These are phyloP conservation scores for Plasmopara halstedii DNA, from an alignment of 352 stramenopile genomes.

Conservation along the genomic window DNA sequence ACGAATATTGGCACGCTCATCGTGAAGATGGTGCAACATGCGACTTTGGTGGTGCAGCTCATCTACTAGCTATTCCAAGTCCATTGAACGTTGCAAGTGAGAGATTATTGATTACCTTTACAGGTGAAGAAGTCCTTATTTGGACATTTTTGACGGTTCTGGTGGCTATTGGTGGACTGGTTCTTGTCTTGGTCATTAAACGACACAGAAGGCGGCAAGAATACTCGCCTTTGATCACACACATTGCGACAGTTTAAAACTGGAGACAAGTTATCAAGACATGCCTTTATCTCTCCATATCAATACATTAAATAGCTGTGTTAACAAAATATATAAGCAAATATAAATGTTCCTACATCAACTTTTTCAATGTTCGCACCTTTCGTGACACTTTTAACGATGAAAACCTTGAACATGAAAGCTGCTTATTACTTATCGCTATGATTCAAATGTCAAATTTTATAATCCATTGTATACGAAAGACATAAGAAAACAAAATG, in stretches of 20 bases:
- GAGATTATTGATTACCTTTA: constrained; percentile 7
- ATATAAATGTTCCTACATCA: too few relatives aligned
- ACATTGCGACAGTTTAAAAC: constrained; percentile 17
- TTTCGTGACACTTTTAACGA: too few relatives aligned
- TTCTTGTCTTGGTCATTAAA: constrained; percentile 7
- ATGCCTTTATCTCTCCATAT: too few relatives aligned
- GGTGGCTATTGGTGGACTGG: constrained; percentile 5
- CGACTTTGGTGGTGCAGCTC: constrained; percentile 60
- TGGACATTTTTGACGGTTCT: constrained; percentile 15
- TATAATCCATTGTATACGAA: too few relatives aligned
- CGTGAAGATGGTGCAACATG: constrained; percentile 59
- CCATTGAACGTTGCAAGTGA: constrained; percentile 12
- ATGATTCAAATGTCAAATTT: too few relatives aligned
- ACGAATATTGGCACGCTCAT: constrained; percentile 63
- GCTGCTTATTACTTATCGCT: too few relatives aligned
- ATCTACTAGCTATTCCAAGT: constrained; percentile 33
- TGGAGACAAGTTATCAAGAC: too few relatives aligned
- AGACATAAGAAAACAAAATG: too few relatives aligned
- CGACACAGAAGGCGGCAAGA: constrained; percentile 21
- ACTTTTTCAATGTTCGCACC: too few relatives aligned
- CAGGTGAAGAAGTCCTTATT: constrained; percentile 14
- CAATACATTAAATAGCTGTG: too few relatives aligned
- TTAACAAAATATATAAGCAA: too few relatives aligned
- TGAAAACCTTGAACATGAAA: too few relatives aligned
- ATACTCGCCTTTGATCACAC: constrained; percentile 21